These are phyloP conservation scores for Botrytis cinerea DNA, from an alignment of 2,329 filamentous ascomycete species.

Conservation along the genomic window DNA sequence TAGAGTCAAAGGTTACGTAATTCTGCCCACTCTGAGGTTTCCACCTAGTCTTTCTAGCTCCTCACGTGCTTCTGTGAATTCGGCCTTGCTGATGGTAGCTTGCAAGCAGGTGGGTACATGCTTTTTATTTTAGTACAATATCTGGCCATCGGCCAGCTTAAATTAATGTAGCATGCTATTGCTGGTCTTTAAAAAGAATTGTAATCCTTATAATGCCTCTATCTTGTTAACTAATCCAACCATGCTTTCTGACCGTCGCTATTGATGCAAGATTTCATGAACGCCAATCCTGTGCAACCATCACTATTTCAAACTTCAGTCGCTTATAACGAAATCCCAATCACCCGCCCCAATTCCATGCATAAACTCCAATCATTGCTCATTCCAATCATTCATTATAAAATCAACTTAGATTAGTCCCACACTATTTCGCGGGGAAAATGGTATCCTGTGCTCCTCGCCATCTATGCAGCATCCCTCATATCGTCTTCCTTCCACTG, in stretches of 20 bases:
- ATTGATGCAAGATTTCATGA: constrained; percentile 4
- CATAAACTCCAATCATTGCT: constrained; percentile 9
- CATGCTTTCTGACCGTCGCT: background rate
- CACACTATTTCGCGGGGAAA: background rate
- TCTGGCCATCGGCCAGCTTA: background rate
- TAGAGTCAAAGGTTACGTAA: background rate
- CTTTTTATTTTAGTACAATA: background rate
- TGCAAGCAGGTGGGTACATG: background rate
- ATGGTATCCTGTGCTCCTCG: background rate
- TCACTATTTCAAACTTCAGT: background rate
- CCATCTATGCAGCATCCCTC: constrained; percentile 11
- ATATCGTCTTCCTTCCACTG: constrained; percentile 20
- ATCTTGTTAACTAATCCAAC: background rate
- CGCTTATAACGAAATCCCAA: background rate
- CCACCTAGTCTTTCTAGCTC: background rate
- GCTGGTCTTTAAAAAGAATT: background rate
- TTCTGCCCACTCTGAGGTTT: background rate
- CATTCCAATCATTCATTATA: background rate
- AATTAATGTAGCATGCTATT: background rate
- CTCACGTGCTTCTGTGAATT: background rate
- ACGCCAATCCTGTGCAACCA: constrained; percentile 3
- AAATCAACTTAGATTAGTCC: constrained; percentile 3
- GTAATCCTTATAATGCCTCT: background rate
- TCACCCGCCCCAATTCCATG: background rate
- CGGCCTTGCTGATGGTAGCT: background rate